A percentile compares a stretch with the other conserved stretches of the same genome.
Evolutionary conservation across 2,329 filamentous ascomycete species (phyloP).

Genomic region (Tolypocladium album): DNA sequence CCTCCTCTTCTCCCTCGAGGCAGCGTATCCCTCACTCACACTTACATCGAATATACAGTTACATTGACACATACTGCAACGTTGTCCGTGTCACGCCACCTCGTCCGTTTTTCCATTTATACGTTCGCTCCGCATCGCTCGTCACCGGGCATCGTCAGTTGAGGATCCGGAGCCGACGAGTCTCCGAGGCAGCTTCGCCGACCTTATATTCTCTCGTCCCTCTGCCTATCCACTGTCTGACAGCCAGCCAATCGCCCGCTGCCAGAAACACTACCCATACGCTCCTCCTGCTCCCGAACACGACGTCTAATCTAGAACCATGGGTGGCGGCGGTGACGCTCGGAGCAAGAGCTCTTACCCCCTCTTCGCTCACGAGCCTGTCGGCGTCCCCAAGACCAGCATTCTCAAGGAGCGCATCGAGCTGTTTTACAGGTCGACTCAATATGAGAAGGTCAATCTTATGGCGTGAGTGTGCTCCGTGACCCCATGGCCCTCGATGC

Average conservation of each 20-base stretch:
- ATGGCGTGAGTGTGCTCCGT: conserved; percentile 43
- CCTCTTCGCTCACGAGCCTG: conserved; percentile 38
- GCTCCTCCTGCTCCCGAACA: conserved; percentile 23
- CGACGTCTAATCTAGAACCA: conserved; percentile 21
- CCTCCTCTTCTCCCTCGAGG: neutral
- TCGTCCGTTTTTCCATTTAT: neutral
- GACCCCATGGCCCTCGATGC: neutral
- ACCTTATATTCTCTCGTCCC: conserved; percentile 12
- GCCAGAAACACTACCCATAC: conserved; percentile 22
- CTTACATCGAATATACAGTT: neutral
- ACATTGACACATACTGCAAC: conserved; percentile 1
- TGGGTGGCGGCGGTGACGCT: conserved; percentile 39
- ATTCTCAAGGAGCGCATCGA: conserved; percentile 79
- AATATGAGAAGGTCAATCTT: conserved; percentile 68
- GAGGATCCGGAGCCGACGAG: conserved; percentile 11
- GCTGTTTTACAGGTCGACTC: conserved; percentile 69
- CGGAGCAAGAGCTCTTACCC: conserved; percentile 40
- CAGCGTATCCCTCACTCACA: neutral
- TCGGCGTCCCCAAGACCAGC: conserved; percentile 70
- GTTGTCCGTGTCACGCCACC: neutral
- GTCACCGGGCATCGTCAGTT: conserved; percentile 8
- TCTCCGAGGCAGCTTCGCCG: conserved; percentile 10
- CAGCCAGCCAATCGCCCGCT: conserved; percentile 6
- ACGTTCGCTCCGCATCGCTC: neutral
- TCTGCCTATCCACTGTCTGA: conserved; percentile 12